A percentile compares a stretch with the other conserved stretches of the same genome.
phyloP scores from a whole-genome alignment of 306 rosid genomes.

The Dalbergia cochinchinensis region DNA sequence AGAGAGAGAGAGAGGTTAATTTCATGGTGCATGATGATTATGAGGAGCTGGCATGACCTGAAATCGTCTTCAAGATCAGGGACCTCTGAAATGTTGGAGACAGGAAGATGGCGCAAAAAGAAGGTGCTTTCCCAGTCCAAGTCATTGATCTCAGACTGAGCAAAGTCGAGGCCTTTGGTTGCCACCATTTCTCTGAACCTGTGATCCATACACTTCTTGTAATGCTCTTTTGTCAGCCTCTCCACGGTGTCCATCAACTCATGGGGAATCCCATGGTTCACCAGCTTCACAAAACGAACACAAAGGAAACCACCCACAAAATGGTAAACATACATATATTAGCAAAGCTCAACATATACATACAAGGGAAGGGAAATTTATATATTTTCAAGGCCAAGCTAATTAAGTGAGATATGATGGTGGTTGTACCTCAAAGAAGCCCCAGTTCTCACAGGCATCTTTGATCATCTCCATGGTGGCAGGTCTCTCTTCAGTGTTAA shows the following conservation, averaged over 20 bases:
- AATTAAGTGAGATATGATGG: not conserved
- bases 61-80: conserved; percentile 67
- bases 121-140: conserved; percentile 91
- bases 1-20: no score
- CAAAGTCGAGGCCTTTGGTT: conserved; percentile 61
- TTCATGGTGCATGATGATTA: not conserved
- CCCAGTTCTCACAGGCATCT: conserved; percentile 88
- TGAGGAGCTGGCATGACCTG: conserved; percentile 51
- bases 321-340: not conserved
- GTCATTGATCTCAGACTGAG: conserved; percentile 67
- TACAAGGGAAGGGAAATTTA: no score
- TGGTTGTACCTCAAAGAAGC: conserved; percentile 76
- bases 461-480: conserved; percentile 64
- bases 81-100: conserved; percentile 70
- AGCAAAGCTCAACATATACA: not conserved
- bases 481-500: conserved; percentile 61
- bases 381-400: no score
- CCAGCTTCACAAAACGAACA: conserved; percentile 48
- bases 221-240: conserved; percentile 81
- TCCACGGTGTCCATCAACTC: conserved; percentile 82
- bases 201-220: conserved; percentile 74
- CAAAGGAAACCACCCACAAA: not conserved
- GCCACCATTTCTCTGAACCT: conserved; percentile 80
- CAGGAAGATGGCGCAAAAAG: conserved; percentile 84
- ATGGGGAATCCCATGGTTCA: conserved; percentile 79